A percentile compares a stretch with the other conserved stretches of the same genome.
Evolutionary conservation across 805 yeast species (phyloP).

Genomic region (Zygosaccharomyces siamensis): DNA sequence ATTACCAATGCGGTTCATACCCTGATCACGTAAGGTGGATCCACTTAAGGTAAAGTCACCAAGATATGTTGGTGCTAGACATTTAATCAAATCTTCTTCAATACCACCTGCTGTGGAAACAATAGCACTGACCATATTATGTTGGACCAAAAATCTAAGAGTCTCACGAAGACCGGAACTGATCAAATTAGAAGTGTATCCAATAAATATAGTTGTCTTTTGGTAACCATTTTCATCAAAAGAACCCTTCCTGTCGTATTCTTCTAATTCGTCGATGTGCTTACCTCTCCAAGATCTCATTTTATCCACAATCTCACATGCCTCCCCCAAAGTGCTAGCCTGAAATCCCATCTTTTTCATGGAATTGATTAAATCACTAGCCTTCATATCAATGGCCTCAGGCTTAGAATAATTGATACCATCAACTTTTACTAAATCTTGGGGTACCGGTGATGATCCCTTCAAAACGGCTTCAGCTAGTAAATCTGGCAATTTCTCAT

Average conservation of each 20-base stretch:
- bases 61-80: conserved; percentile 91
- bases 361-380: conserved; percentile 68
- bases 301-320: conserved; percentile 86
- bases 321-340: conserved; percentile 78
- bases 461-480: conserved; percentile 91
- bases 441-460: conserved; percentile 82
- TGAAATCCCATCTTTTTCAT: conserved; percentile 98
- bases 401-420: conserved; percentile 89
- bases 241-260: conserved; percentile 65
- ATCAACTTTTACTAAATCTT: conserved; percentile 65
- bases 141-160: conserved; percentile 79
- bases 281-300: conserved; percentile 94
- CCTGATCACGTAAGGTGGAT: conserved; percentile 77
- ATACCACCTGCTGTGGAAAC: conserved; percentile 98
- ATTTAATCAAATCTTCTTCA: conserved; percentile 95
- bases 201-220: conserved; percentile 87
- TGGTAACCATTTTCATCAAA: conserved; percentile 75
- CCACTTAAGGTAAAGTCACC: conserved; percentile 89
- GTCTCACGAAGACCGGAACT: conserved; percentile 94
- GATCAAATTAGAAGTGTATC: conserved; percentile 93
- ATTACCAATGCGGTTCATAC: conserved; percentile 97
- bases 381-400: conserved; percentile 69
- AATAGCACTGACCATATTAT: conserved; percentile 90
- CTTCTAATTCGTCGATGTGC: conserved; percentile 61
- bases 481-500: conserved; percentile 53